Evolutionary conservation across 2,329 filamentous ascomycete species (phyloP).

Genomic region (Scortechinia acanthostroma): DNA sequence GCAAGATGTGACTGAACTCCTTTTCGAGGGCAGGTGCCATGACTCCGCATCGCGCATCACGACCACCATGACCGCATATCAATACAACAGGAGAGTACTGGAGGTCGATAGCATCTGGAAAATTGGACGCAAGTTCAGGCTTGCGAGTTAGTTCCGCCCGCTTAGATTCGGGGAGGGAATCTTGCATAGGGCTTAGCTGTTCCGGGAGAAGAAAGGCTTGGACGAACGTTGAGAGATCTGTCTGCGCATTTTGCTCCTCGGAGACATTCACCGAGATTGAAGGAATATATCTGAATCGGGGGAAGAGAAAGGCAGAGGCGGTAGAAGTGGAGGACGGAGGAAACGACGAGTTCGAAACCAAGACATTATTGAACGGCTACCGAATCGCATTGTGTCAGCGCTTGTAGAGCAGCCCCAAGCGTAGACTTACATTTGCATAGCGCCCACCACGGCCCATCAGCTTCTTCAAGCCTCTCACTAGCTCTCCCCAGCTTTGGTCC

Average conservation of each 20-base stretch:
- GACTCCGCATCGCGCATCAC: constrained; percentile 77
- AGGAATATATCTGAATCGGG: constrained; percentile 73
- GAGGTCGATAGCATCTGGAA: constrained; percentile 52
- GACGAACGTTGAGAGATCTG: constrained; percentile 30
- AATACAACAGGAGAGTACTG: constrained; percentile 64
- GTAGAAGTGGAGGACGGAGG: constrained; percentile 36
- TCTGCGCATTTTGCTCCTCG: not conserved
- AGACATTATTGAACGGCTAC: constrained; percentile 51
- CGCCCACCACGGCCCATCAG: constrained; percentile 58
- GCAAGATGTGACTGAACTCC: constrained; percentile 49
- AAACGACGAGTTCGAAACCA: constrained; percentile 58
- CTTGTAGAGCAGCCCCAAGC: not conserved
- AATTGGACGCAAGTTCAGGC: constrained; percentile 38
- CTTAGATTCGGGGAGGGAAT: constrained; percentile 47
- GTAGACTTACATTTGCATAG: constrained; percentile 54
- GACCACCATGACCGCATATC: constrained; percentile 78
- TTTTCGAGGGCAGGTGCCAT: constrained; percentile 66
- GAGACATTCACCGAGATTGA: constrained; percentile 42
- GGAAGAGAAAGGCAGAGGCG: constrained; percentile 70
- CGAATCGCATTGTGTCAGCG: constrained; percentile 4
- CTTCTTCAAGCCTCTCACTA: constrained; percentile 68
- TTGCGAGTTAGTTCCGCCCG: constrained; percentile 40
- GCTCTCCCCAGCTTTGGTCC: constrained; percentile 58
- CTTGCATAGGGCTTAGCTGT: constrained; percentile 53
- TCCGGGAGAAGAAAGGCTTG: constrained; percentile 61